Percentiles rank a stretch among this genome's conserved stretches.
These are phyloP conservation scores for Blattamonas nauphoetae DNA, from an alignment of 78 protist species.

Conservation along the genomic window DNA sequence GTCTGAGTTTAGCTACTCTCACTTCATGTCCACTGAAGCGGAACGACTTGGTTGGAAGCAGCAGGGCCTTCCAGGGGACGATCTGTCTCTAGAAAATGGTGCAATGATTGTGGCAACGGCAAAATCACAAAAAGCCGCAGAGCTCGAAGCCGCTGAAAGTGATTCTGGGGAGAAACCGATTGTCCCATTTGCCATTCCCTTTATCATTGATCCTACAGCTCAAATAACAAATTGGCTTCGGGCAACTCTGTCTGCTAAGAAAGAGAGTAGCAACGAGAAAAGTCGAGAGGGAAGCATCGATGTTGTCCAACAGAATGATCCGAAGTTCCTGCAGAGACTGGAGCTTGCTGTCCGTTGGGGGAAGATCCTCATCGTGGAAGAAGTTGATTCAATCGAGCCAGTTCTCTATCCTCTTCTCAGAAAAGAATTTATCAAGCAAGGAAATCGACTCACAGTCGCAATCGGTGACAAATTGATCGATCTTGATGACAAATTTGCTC, in stretches of 20 bases:
- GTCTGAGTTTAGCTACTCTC: not conserved
- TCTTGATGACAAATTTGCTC: constrained; percentile 46
- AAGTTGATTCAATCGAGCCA: constrained; percentile 56
- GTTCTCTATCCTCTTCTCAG: constrained; percentile 54
- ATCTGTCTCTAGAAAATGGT: constrained; percentile 63
- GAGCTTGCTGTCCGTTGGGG: constrained; percentile 86
- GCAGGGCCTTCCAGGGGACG: constrained; percentile 67
- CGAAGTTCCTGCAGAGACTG: constrained; percentile 36
- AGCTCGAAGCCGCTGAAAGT: not conserved
- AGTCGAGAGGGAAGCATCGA: not conserved
- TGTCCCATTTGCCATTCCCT: constrained; percentile 19
- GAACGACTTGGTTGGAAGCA: constrained; percentile 51
- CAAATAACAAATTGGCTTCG: constrained; percentile 57
- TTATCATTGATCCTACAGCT: constrained; percentile 67
- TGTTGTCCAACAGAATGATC: constrained; percentile 21
- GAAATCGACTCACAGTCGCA: constrained; percentile 17
- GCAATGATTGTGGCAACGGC: constrained; percentile 22
- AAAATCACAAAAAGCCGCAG: not conserved
- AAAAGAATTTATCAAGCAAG: constrained; percentile 21
- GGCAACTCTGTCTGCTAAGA: not conserved
- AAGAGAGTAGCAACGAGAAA: not conserved
- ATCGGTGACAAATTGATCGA: constrained; percentile 74
- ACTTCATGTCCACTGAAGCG: constrained; percentile 44
- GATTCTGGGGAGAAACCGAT: not conserved
- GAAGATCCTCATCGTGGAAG: constrained; percentile 52